Base-by-base conservation (phyloP, 2,329 filamentous ascomycete genomes). In the Plenodomus tracheiphilus region DNA sequence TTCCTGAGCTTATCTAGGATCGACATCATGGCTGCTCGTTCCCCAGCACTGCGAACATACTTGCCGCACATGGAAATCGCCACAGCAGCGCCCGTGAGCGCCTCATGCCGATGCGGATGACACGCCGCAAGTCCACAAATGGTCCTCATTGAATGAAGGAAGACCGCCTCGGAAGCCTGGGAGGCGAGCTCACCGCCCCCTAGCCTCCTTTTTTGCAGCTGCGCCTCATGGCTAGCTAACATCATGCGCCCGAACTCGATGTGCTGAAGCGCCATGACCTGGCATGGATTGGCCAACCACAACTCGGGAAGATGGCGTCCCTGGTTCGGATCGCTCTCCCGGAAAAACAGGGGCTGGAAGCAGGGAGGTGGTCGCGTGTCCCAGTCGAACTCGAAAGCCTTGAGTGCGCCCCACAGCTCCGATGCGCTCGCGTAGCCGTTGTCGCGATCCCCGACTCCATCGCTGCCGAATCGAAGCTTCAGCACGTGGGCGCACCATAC, bases 21-120 rank as follows among this genome's bases (percentile, higher is more conserved):
- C 6, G 22, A 25, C 5, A 25, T 5, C 22, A 25, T 3, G 20
- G 37, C 37, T 39, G 37, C 17, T 18, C 37, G 37, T 21, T 39
- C 37, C 37, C 37, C 17, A 2, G 41, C 6, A 8, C 13, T 10
- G 18, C 37, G 37, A 8, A 39, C 37, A 21, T 39, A 39, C 17
- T 39, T 39, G 17, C 37, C 37, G 37, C 37, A 39, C 37, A 39
- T 39, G 37, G 37, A 39, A 39, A 39, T 39, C 37, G 37, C 37
- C 10, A 39, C 37, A 17, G 37, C 37, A 21, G 37, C 37, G 18
- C 17, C 18, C 37, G 37, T 39, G 13, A 39, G 37, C 2, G 37
- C 37, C 37, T 39, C 37, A 13, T 39, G 37, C 21, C 37, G 37
- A 39, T 39, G 7, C 15, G 37, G 20, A 21, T 39, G 37, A n/a